These are phyloP conservation scores for Zygnema cylindricum DNA, from an alignment of 139 green algal species.

Conservation along the genomic window DNA sequence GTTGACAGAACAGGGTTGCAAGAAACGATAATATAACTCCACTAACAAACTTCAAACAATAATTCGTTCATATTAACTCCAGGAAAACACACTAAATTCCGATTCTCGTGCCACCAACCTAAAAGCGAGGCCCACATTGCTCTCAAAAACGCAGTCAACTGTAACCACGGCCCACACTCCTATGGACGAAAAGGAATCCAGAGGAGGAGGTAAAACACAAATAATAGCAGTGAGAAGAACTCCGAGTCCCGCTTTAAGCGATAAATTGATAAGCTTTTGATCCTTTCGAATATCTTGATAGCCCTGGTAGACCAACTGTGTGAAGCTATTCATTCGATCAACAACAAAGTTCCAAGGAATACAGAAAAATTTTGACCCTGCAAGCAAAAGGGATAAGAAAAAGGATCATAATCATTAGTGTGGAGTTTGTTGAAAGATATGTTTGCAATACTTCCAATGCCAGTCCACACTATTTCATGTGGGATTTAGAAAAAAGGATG, in stretches of 20 bases:
- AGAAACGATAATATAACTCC: background rate
- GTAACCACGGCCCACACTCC: conserved; percentile 55
- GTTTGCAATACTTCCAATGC: no score
- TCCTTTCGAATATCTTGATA: background rate
- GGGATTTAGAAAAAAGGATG: background rate
- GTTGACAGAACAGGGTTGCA: background rate
- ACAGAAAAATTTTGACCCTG: background rate
- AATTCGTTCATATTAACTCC: background rate
- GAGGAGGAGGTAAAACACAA: conserved; percentile 5
- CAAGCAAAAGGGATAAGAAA: background rate
- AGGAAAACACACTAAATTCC: background rate
- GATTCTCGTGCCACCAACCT: no score
- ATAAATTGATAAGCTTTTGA: conserved; percentile 26
- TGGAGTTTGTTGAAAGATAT: no score
- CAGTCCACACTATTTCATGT: no score
- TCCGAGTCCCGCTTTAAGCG: conserved; percentile 40
- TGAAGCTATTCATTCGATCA: background rate
- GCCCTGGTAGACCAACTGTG: background rate
- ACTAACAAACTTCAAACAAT: background rate
- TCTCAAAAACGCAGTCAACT: conserved; percentile 50
- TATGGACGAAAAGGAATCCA: conserved; percentile 20
- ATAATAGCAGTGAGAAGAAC: conserved; percentile 19
- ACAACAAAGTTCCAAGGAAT: background rate
- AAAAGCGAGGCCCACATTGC: conserved; percentile 47
- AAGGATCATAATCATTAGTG: no score